A percentile compares a stretch with the other conserved stretches of the same genome.
These are phyloP conservation scores for Leptodontidium sp. DNA, from an alignment of 2,329 filamentous ascomycete genomes.

Conservation along the genomic window DNA sequence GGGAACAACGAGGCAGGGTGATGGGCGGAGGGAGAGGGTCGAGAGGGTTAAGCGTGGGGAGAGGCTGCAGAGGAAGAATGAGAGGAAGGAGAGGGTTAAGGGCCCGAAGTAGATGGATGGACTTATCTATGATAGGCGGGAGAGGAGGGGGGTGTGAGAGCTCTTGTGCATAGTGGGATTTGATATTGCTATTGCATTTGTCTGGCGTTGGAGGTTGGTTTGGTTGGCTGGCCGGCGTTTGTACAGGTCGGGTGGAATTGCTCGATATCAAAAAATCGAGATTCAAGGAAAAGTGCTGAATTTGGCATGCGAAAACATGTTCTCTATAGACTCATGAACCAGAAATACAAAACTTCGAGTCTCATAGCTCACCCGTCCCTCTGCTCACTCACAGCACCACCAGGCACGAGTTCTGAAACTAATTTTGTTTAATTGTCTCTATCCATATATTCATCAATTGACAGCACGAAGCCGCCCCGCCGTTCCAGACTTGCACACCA, in stretches of 20 bases:
- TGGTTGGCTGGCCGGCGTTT: conserved; percentile 20
- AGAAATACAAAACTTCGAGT: neutral
- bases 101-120: conserved; percentile 26
- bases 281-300: conserved; percentile 7
- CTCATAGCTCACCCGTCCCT: neutral
- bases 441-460: conserved; percentile 6
- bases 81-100: conserved; percentile 53
- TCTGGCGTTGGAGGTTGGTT: conserved; percentile 6
- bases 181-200: conserved; percentile 9
- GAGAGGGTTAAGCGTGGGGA: conserved; percentile 78
- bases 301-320: conserved; percentile 4
- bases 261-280: neutral
- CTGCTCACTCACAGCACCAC: neutral
- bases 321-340: neutral
- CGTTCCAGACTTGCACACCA: neutral
- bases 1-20: conserved; percentile 67
- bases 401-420: neutral
- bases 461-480: neutral
- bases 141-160: neutral
- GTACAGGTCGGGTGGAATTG: neutral
- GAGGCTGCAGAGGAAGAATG: conserved; percentile 73
- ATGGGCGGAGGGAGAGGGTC: conserved; percentile 68
- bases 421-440: neutral
- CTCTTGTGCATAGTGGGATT: neutral
- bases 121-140: neutral